Evolutionary conservation across 129 eudicot species (phyloP).

Genomic region (Ambrosia trifida): DNA sequence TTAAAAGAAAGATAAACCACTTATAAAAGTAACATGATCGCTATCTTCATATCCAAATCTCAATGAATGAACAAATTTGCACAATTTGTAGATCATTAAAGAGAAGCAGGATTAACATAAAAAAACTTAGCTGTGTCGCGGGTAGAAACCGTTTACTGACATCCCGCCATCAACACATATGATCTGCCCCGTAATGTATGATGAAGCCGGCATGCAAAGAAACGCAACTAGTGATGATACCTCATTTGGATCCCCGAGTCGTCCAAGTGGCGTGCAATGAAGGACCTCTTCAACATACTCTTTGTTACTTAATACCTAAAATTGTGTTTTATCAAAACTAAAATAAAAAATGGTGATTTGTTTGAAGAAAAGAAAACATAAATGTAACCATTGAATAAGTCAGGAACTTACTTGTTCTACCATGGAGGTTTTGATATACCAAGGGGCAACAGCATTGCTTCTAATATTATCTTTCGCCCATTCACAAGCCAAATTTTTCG

Average conservation of each 20-base stretch:
- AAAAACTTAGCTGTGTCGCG: slow-evolving; percentile 36
- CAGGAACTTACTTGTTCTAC: slow-evolving; percentile 54
- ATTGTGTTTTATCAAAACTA: not conserved
- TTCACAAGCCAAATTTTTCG: slow-evolving; percentile 74
- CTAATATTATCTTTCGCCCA: slow-evolving; percentile 85
- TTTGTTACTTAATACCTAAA: slow-evolving; percentile 58
- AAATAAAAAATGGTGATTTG: not conserved
- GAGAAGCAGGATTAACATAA: not conserved
- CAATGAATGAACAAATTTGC: not conserved
- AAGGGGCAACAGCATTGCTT: slow-evolving; percentile 76
- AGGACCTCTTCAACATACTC: slow-evolving; percentile 66
- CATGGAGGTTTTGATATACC: slow-evolving; percentile 76
- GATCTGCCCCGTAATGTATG: slow-evolving; percentile 73
- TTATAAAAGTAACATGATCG: not conserved
- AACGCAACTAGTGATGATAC: slow-evolving; percentile 69
- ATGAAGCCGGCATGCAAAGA: slow-evolving; percentile 78
- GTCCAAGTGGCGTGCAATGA: slow-evolving; percentile 62
- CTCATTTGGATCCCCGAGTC: slow-evolving; percentile 72
- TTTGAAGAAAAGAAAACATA: not conserved
- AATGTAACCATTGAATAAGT: not conserved
- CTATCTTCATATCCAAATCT: not conserved
- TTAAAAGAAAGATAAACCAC: too few relatives aligned
- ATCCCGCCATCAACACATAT: slow-evolving; percentile 83
- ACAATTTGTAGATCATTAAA: not conserved
- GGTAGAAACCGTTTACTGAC: slow-evolving; percentile 74